Evolutionary conservation across 176 grass and related monocot genomes (phyloP), one percentile per base, ranked within the genome.

Genomic region (Stipa capillata): DNA sequence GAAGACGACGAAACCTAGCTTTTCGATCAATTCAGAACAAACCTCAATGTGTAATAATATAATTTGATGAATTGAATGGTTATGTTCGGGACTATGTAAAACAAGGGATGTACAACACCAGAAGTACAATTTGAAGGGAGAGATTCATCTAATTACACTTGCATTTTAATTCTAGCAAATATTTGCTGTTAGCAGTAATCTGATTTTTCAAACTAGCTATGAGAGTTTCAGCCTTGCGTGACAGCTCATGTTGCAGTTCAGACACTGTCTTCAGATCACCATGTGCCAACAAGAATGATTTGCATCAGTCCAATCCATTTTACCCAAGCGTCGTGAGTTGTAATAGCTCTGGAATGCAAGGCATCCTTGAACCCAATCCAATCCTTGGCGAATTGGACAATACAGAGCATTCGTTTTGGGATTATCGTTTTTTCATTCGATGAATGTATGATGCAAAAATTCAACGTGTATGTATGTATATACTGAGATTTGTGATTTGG

Each of bases 281-380:
- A 54, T 76, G 80, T 66, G 42, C 81, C 9, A 63, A 69, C 41
- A 92, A 57, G 51, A 86, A 74, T n/a, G 29, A 59, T n/a, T 74
- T 35, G 21, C 39, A 2, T 74, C 57, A 17, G 53, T 72, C 82
- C 90, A 92, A 7, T 92, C 83, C 57, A 35, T 41, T 72, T 77
- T 92, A 47, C 90, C 90, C 77, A 63, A 9, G 25, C 4, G 80
- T 0, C n/a, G 23, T 8, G 83, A 69, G 2, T 87, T 83, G 39
- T 81, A 89, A 57, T 81, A 13, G 28, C 77, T 89, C 2, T 92
- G 54, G 73, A 92, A 92, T 60, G 79, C 79, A 92, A 73, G 24
- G 83, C 86, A 52, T 92, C 62, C 70, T 84, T 84, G 76, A 92
- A 92, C 33, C 90, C 90, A 67, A 41, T 84, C 90, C 87, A 93